These are phyloP conservation scores for Russula abietina DNA, from an alignment of 768 basidiomycete species.

Conservation along the genomic window DNA sequence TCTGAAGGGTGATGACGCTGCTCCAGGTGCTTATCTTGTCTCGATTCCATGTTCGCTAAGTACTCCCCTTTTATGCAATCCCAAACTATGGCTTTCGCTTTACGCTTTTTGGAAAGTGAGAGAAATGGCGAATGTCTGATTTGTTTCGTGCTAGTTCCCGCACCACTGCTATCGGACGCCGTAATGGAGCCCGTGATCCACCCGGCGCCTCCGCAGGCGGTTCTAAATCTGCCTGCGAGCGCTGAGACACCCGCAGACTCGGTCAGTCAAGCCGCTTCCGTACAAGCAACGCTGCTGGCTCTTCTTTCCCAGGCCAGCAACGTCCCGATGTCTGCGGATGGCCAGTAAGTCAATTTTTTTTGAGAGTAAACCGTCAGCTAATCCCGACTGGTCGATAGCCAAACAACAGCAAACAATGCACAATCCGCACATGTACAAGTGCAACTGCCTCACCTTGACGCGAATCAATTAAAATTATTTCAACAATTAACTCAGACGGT, in stretches of 20 bases:
- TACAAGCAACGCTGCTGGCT: constrained; percentile 63
- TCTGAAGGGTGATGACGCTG: constrained; percentile 50
- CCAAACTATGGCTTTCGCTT: constrained; percentile 50
- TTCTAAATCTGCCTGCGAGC: constrained; percentile 21
- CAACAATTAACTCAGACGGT: constrained; percentile 71
- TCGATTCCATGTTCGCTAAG: constrained; percentile 69
- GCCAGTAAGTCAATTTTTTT: constrained; percentile 36
- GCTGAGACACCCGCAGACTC: constrained; percentile 31
- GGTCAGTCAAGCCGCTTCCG: constrained; percentile 31
- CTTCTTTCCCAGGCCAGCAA: constrained; percentile 63
- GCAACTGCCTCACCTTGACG: constrained; percentile 38
- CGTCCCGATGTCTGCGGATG: constrained; percentile 32
- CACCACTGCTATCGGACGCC: constrained; percentile 22
- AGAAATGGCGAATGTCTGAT: constrained; percentile 45
- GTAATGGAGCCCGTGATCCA: constrained; percentile 21
- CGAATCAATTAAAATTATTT: constrained; percentile 61
- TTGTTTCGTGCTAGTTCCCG: constrained; percentile 36
- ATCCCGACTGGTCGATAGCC: constrained; percentile 35
- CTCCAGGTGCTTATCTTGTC: constrained; percentile 85
- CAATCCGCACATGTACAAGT: constrained; percentile 31
- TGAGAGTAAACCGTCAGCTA: constrained; percentile 3
- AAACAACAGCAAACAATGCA: constrained; percentile 54
- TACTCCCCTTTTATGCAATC: constrained; percentile 65
- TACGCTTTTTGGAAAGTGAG: constrained; percentile 47
- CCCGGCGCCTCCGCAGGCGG: constrained; percentile 22